These are phyloP conservation scores for Manihot esculenta DNA, from an alignment of 441 rosid species.

Conservation along the genomic window DNA sequence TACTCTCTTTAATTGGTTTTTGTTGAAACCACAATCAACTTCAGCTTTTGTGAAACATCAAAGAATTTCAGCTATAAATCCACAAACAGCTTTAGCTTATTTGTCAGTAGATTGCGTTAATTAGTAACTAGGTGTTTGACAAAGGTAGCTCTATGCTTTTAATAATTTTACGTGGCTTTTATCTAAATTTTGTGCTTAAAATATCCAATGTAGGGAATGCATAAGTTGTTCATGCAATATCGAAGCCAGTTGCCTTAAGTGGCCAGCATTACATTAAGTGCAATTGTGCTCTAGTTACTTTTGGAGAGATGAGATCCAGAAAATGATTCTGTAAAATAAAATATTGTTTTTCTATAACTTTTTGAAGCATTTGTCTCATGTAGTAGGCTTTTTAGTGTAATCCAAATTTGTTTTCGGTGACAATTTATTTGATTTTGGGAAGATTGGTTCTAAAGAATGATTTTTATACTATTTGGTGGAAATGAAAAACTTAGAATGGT, in stretches of 20 bases:
- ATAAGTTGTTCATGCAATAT: not conserved
- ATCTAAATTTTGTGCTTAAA: not conserved
- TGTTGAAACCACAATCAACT: not conserved
- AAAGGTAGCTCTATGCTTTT: not conserved
- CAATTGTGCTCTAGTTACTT: constrained; percentile 5
- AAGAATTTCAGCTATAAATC: not conserved
- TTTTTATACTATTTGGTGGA: not conserved
- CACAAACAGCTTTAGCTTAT: not conserved
- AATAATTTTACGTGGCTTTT: not conserved
- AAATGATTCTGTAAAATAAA: constrained; percentile 7
- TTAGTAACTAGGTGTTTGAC: not conserved
- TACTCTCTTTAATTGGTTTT: not conserved
- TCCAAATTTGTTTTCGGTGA: not conserved
- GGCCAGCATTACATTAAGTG: not conserved
- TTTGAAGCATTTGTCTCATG: constrained; percentile 6
- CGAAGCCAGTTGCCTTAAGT: constrained; percentile 1
- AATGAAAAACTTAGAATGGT: not conserved
- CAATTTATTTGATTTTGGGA: constrained; percentile 8
- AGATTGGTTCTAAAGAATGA: constrained; percentile 13
- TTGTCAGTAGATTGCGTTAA: not conserved
- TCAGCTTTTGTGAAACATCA: not conserved
- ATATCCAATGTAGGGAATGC: not conserved
- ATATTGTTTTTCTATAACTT: not conserved
- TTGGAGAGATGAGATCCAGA: not conserved
- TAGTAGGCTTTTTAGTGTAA: constrained; percentile 4